These are phyloP conservation scores for Trichosporon sp. DNA, from an alignment of 1,284 basidiomycete species.

Conservation along the genomic window DNA sequence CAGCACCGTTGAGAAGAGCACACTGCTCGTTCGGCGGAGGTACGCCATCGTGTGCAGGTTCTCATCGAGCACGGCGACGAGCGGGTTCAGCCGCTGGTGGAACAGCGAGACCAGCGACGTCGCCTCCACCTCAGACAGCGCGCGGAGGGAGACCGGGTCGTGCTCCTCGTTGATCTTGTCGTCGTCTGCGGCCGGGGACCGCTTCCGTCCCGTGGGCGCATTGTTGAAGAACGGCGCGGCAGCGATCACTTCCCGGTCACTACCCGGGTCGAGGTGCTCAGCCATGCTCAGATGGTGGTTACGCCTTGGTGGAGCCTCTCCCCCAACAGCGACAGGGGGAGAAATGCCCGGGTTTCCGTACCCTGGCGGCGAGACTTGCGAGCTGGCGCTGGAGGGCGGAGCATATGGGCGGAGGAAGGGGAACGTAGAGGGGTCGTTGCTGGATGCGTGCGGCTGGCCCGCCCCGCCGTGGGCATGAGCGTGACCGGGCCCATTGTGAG, in stretches of 20 bases:
- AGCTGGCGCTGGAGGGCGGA: slow-evolving; percentile 3
- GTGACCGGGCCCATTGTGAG: neutral
- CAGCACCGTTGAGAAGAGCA: slow-evolving; percentile 44
- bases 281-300: slow-evolving; percentile 37
- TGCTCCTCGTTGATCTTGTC: slow-evolving; percentile 29
- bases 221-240: slow-evolving; percentile 37
- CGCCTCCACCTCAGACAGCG: slow-evolving; percentile 39
- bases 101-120: slow-evolving; percentile 40
- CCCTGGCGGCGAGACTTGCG: slow-evolving; percentile 6
- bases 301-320: neutral
- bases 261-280: slow-evolving; percentile 37
- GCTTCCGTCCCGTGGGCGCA: slow-evolving; percentile 25
- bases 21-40: slow-evolving; percentile 39
- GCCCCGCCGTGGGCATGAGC: neutral
- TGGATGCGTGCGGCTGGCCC: neutral
- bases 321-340: neutral
- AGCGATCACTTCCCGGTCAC: slow-evolving; percentile 27
- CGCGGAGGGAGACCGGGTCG: slow-evolving; percentile 37
- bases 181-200: neutral
- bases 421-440: slow-evolving; percentile 1
- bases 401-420: slow-evolving; percentile 1
- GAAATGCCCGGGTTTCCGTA: slow-evolving; percentile 13
- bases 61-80: slow-evolving; percentile 40
- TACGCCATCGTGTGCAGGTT: slow-evolving; percentile 43
- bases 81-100: slow-evolving; percentile 41